phyloP scores from a whole-genome alignment of 2,329 filamentous ascomycete genomes.

The Dactylellina parvicollis region DNA sequence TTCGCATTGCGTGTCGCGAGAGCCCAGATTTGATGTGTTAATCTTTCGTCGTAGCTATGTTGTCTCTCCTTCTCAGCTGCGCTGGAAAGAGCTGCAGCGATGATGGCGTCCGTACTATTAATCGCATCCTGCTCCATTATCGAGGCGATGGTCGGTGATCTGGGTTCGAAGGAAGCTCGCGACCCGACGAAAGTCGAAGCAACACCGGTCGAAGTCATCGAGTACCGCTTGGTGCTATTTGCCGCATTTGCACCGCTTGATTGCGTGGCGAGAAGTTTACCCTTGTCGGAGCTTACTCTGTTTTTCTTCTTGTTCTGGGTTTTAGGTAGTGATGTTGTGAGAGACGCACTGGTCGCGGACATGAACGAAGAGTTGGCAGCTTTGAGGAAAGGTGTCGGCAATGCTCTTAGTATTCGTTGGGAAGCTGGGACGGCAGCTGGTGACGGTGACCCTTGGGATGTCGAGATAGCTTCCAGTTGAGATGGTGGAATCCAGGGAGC shows the following conservation, averaged over 20 bases:
- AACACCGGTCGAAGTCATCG: conserved; percentile 55
- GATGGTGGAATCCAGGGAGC: conserved; percentile 98
- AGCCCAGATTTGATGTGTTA: conserved; percentile 95
- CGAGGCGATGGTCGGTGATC: conserved; percentile 57
- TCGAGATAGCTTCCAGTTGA: conserved; percentile 81
- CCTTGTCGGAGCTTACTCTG: conserved; percentile 66
- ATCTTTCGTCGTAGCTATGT: conserved; percentile 78
- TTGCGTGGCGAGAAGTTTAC: conserved; percentile 65
- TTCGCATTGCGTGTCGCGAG: conserved; percentile 90
- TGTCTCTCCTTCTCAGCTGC: conserved; percentile 77
- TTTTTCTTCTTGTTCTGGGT: conserved; percentile 61
- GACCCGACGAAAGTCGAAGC: conserved; percentile 40
- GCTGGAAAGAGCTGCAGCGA: conserved; percentile 70
- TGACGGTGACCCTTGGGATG: conserved; percentile 66
- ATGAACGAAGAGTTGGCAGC: conserved; percentile 97
- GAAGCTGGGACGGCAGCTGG: conserved; percentile 75
- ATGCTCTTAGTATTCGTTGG: conserved; percentile 86
- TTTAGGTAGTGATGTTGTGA: conserved; percentile 80
- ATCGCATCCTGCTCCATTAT: conserved; percentile 57
- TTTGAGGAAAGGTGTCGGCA: conserved; percentile 90
- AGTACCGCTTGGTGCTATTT: conserved; percentile 60
- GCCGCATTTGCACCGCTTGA: conserved; percentile 60
- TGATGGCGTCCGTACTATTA: conserved; percentile 59
- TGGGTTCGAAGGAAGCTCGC: conserved; percentile 50
- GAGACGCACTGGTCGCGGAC: conserved; percentile 85